Conservation (phyloP, 2,329 filamentous ascomycete genomes). For the Westerdykella sp. region DNA sequence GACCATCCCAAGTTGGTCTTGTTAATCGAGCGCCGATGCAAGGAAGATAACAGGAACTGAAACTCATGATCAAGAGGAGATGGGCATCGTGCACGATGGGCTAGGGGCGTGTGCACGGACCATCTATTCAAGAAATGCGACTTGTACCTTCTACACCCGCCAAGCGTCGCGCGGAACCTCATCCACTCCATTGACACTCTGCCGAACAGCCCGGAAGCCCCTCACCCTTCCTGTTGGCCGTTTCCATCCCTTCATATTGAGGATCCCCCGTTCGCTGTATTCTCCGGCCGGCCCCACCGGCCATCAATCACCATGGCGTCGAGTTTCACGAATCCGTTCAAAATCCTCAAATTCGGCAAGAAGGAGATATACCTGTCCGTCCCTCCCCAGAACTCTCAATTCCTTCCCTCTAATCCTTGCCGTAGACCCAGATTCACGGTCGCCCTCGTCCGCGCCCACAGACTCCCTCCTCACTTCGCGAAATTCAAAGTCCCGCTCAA, state of each 20-base stretch:
- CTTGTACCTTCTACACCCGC: background rate
- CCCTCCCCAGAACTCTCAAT: background rate
- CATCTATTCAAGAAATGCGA: background rate
- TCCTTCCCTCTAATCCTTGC: conserved; percentile 6
- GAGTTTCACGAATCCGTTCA: conserved; percentile 4
- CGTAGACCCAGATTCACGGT: conserved; percentile 73
- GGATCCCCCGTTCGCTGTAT: background rate
- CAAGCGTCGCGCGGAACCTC: background rate
- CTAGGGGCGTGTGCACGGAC: background rate
- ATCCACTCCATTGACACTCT: background rate
- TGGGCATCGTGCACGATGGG: background rate
- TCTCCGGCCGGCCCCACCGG: background rate
- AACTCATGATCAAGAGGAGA: background rate
- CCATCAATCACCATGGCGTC: conserved; percentile 1
- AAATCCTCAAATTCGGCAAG: conserved; percentile 34
- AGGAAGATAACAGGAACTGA: too few relatives aligned
- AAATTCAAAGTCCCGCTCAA: conserved; percentile 84
- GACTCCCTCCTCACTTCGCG: conserved; percentile 71
- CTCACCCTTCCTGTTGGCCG: background rate
- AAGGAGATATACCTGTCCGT: conserved; percentile 46
- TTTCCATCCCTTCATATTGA: background rate
- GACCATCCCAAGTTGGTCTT: too few relatives aligned
- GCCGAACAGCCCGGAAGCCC: background rate
- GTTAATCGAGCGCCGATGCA: too few relatives aligned
- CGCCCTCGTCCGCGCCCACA: conserved; percentile 67